Evolutionary conservation across 495 filamentous ascomycete genomes (phyloP), one percentile per base, ranked within the genome.

Genomic region (Extremus antarcticus): DNA sequence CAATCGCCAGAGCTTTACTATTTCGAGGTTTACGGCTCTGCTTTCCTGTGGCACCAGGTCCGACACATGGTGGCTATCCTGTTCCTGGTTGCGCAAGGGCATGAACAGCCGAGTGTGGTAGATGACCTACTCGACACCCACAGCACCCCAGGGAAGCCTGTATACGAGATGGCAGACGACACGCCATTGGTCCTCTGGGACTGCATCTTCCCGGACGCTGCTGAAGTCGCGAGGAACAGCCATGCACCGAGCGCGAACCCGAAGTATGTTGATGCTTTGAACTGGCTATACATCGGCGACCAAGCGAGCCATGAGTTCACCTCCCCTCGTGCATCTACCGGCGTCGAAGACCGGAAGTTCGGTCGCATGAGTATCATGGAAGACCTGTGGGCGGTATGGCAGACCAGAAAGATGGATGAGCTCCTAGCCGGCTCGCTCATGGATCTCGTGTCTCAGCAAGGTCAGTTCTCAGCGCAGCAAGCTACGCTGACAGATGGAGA

Each of bases 1-100:
- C 3, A 7, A 25, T 25, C 68, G 19, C 74, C 87, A 15, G 84
- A 86, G 62, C 74, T 95, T 2, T 97, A 94, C 71, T 82, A 85
- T 50, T 90, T 97, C 66, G 81, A 81, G 21, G 76, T 98, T 32
- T 78, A 88, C 47, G 92, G 92, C 16, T 86, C 86, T n/a, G 94
- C 88, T 8, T 98, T 98, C 68, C 72, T 98, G 45, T 98, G 91
- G 91, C 94, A 98, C 67, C 92, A 98, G 70, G 94, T 98, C 57
- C 81, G 92, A 16, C 85, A 88, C 72, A 91, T 98, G 82, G 80
- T 90, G 15, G 77, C 82, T 19, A 76, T 97, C 16, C 71, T 98
- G 25, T 97, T 98, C 70, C 68, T 88, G 9, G 78, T 98, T n/a
- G 92, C 87, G 11, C 94, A 97, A 70, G 84, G 88, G 0, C 76